These are phyloP conservation scores for Porcisia hertigi DNA, from an alignment of 208 protist species.

Conservation along the genomic window DNA sequence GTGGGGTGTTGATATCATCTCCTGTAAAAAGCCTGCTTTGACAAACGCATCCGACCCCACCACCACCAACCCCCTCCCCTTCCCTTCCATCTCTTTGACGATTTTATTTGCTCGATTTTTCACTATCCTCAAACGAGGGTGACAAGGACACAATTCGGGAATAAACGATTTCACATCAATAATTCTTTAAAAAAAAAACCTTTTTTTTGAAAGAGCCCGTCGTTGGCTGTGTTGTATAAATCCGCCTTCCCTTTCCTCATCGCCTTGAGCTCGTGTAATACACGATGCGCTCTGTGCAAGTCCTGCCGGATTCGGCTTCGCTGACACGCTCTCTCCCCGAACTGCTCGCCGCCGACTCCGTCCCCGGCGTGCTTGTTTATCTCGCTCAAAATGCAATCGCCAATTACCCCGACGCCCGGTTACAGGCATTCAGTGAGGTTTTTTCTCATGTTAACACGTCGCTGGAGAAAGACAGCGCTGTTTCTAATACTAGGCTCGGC, in stretches of 20 bases:
- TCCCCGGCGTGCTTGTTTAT: slow-evolving; percentile 12
- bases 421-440: slow-evolving; percentile 18
- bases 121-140: too few species aligned
- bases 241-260: neutral
- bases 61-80: neutral
- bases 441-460: slow-evolving; percentile 8
- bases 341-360: slow-evolving; percentile 17
- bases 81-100: neutral
- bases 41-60: neutral
- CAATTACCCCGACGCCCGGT: slow-evolving; percentile 26
- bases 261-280: neutral
- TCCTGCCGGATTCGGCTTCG: neutral
- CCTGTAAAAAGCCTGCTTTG: neutral
- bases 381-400: slow-evolving; percentile 14
- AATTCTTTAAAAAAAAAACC: neutral
- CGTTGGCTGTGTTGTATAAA: neutral
- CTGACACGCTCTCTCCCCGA: slow-evolving; percentile 10
- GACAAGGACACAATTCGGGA: too few species aligned
- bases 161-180: too few species aligned
- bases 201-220: neutral
- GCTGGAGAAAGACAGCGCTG: neutral
- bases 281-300: slow-evolving; percentile 1
- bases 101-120: too few species aligned
- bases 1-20: neutral
- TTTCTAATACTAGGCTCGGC: neutral